Percentiles rank a stretch among this genome's conserved stretches.
Evolutionary conservation across 805 yeast genomes (phyloP).

Genomic region (Candida nemodendra): DNA sequence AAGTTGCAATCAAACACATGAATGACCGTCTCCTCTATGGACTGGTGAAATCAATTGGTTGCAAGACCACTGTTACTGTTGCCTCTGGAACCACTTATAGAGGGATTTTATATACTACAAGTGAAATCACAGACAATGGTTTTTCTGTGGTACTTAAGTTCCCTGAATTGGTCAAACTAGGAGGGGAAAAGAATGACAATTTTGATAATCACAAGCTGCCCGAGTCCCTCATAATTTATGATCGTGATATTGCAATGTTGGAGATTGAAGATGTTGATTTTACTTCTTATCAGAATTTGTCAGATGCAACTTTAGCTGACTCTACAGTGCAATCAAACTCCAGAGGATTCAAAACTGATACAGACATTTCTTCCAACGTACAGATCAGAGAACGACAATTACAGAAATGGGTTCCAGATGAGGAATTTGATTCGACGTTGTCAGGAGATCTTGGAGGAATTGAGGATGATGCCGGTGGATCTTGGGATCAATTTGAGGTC

Average conservation of each 20-base stretch:
- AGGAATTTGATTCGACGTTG: conserved; percentile 16
- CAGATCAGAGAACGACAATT: conserved; percentile 65
- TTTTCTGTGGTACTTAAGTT: conserved; percentile 54
- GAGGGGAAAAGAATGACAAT: conserved; percentile 35
- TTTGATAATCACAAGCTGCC: conserved; percentile 37
- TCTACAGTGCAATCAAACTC: conserved; percentile 14
- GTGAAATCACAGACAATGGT: conserved; percentile 38
- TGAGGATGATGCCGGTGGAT: conserved; percentile 34
- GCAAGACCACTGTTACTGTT: conserved; percentile 55
- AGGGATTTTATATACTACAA: conserved; percentile 58
- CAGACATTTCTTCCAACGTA: conserved; percentile 67
- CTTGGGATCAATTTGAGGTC: conserved; percentile 95
- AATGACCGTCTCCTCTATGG: conserved; percentile 57
- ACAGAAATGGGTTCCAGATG: conserved; percentile 83
- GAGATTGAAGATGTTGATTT: conserved; percentile 43
- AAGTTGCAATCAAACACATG: conserved; percentile 34
- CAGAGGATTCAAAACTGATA: conserved; percentile 70
- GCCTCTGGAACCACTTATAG: conserved; percentile 56
- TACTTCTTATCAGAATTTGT: conserved; percentile 1
- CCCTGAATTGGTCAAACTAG: conserved; percentile 43
- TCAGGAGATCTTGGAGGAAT: conserved; percentile 34
- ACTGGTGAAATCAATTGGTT: conserved; percentile 60
- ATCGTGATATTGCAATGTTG: conserved; percentile 51
- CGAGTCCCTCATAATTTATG: conserved; percentile 43
- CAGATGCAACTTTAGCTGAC: conserved; percentile 13